phyloP scores from a whole-genome alignment of 1,284 basidiomycete species.

The Ustilago lituana region DNA sequence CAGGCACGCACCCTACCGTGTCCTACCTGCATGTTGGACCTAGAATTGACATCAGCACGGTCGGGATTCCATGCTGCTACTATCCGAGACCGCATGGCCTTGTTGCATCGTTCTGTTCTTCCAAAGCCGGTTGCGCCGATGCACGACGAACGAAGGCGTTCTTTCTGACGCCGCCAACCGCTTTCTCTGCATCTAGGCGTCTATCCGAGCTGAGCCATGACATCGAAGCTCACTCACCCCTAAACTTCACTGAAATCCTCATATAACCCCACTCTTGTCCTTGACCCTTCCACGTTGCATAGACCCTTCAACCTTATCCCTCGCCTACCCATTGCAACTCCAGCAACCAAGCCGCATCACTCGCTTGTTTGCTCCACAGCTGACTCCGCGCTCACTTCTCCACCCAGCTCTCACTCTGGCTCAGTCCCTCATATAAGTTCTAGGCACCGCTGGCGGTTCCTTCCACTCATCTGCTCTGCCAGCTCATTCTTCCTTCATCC shows the following conservation, averaged over 20 bases:
- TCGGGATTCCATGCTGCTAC: neutral
- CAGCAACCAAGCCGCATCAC: neutral
- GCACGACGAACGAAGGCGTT: too few relatives aligned
- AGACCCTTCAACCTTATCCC: neutral
- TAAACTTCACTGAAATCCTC: too few relatives aligned
- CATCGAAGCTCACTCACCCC: constrained; percentile 13
- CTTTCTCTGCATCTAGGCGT: neutral
- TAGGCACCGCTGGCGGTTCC: constrained; percentile 22
- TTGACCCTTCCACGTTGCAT: neutral
- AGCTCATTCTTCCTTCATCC: neutral
- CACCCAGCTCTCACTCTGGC: neutral
- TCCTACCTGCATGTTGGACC: too few relatives aligned
- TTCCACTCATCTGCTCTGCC: neutral
- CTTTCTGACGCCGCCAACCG: constrained; percentile 19
- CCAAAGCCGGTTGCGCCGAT: too few relatives aligned
- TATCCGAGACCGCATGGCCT: constrained; percentile 1
- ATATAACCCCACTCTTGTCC: constrained; percentile 21
- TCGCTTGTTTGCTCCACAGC: constrained; percentile 1
- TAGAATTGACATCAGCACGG: constrained; percentile 8
- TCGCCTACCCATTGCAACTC: neutral
- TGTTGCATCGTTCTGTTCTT: too few relatives aligned
- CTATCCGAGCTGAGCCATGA: constrained; percentile 13
- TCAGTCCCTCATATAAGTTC: constrained; percentile 4
- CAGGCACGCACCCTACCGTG: too few relatives aligned
- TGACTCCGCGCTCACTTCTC: too few relatives aligned